Evolutionary conservation across 225 moss, liverwort and hornwort species (phyloP), one percentile per base, ranked within the genome.

Genomic region (Anthoceros angustus): DNA sequence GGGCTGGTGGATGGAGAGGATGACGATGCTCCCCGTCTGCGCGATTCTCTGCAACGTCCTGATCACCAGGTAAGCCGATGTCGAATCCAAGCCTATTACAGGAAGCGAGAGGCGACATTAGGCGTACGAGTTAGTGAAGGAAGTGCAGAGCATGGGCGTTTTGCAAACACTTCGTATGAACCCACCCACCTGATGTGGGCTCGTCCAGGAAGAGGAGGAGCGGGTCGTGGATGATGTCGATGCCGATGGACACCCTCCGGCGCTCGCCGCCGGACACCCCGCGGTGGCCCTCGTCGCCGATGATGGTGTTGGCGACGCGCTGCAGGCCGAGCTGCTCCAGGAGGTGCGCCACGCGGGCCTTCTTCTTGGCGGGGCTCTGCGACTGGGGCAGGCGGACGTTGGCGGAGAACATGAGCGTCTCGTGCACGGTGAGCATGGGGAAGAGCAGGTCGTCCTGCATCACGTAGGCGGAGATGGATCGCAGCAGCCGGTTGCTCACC

Each of bases 381-480:
- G 80, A 82, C 11, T 62, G 61, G 16, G 79, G 80, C 9, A 94
- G 75, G n/a, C 94, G 84, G 63, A 94, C 80, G 64, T 80, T 78
- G 0, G 90, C 94, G n/a, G 90, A 84, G 63, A 84, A 94, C 73
- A 81, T 80, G 41, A 94, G 79, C 9, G 94, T 94, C 83, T 94
- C 94, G 77, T 82, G 84, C 39, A 94, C 94, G 61, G 94, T 94
- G 63, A 94, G 86, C 94, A 94, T 94, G 21, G 94, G 90, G 62
- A 88, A 94, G 6, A 94, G 70, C 40, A 90, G 80, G 77, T 94
- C 94, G 65, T 94, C 94, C 81, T 90, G 94, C 90, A 86, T 86
- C 41, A 94, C 90, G 60, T 94, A 94, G 3, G 94, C 90, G 32
- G 94, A 94, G 61, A 94, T 86, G 67, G 82, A 84, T 16, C 83